A percentile compares a stretch with the other conserved stretches of the same genome.
These are phyloP conservation scores for Aspergillus funiculosus DNA, from an alignment of 495 filamentous ascomycete genomes.

Conservation along the genomic window DNA sequence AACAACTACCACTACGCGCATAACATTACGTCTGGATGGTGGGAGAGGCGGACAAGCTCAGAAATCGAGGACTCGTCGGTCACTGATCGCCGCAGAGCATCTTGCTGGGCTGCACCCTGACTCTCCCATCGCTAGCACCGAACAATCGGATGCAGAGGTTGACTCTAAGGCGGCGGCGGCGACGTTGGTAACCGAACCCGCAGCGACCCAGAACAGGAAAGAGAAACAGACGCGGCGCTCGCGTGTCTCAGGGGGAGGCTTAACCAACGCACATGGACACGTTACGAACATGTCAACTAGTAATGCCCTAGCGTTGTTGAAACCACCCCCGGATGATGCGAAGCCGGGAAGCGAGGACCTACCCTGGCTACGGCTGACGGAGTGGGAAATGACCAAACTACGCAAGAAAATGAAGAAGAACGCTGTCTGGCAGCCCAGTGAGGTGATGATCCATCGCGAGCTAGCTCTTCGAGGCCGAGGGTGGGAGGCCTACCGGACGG, in stretches of 20 bases:
- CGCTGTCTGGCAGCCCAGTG: conserved; percentile 86
- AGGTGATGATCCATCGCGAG: conserved; percentile 93
- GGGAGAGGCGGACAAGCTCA: conserved; percentile 23
- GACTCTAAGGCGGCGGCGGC: conserved; percentile 17
- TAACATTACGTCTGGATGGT: conserved; percentile 59
- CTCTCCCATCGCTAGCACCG: conserved; percentile 43
- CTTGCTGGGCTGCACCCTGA: conserved; percentile 36
- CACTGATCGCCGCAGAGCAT: conserved; percentile 32
- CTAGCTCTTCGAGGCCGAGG: conserved; percentile 73
- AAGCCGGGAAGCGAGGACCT: conserved; percentile 66
- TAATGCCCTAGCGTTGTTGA: conserved; percentile 67
- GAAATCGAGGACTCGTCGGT: conserved; percentile 38
- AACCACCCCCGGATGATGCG: conserved; percentile 73
- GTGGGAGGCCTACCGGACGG: conserved; percentile 63
- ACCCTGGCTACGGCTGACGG: conserved; percentile 86
- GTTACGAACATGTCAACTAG: conserved; percentile 71
- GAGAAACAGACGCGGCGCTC: conserved; percentile 45
- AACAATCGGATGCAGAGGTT: conserved; percentile 40
- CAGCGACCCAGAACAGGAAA: conserved; percentile 18
- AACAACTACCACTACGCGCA: conserved; percentile 45
- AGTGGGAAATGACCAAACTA: conserved; percentile 84
- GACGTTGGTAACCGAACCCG: conserved; percentile 10
- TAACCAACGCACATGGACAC: conserved; percentile 43
- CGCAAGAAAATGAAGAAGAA: conserved; percentile 99
- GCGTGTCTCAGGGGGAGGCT: conserved; percentile 41